These are phyloP conservation scores for Amphirosellinia nigrospora DNA, from an alignment of 495 filamentous ascomycete genomes.

Conservation along the genomic window DNA sequence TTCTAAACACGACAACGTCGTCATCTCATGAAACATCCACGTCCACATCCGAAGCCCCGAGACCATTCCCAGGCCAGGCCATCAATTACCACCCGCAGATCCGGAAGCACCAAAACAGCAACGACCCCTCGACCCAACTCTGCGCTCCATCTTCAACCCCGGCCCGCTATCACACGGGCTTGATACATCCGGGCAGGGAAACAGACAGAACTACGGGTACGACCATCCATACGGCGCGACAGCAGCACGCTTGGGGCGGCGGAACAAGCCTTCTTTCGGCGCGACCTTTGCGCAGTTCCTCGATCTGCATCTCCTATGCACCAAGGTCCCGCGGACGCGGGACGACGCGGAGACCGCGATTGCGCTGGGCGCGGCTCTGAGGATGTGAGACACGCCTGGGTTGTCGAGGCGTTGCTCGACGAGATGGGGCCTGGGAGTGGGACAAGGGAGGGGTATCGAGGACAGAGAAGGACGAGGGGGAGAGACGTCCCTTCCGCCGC, in stretches of 20 bases:
- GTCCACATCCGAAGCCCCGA: conserved; percentile 6
- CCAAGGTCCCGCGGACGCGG: conserved; percentile 39
- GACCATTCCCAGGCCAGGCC: background rate
- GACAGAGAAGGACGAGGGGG: background rate
- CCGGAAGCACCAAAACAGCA: background rate
- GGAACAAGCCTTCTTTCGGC: conserved; percentile 52
- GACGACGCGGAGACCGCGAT: conserved; percentile 30
- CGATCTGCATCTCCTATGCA: conserved; percentile 52
- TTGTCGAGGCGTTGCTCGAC: conserved; percentile 54
- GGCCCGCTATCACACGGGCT: background rate
- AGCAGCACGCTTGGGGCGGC: background rate
- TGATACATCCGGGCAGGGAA: background rate
- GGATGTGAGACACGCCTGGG: conserved; percentile 38
- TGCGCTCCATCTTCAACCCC: conserved; percentile 47
- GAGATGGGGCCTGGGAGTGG: conserved; percentile 44
- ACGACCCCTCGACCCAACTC: conserved; percentile 34
- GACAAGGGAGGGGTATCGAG: background rate
- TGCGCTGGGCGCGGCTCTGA: background rate
- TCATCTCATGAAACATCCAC: conserved; percentile 4
- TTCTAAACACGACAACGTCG: conserved; percentile 49
- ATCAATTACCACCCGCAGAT: background rate
- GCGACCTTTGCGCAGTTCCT: conserved; percentile 50
- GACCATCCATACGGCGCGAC: background rate
- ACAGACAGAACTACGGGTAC: background rate
- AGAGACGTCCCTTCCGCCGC: conserved; percentile 25